A percentile compares a stretch with the other conserved stretches of the same genome.
Conservation (phyloP, 768 basidiomycete species). For the Agrocybe pediades region DNA sequence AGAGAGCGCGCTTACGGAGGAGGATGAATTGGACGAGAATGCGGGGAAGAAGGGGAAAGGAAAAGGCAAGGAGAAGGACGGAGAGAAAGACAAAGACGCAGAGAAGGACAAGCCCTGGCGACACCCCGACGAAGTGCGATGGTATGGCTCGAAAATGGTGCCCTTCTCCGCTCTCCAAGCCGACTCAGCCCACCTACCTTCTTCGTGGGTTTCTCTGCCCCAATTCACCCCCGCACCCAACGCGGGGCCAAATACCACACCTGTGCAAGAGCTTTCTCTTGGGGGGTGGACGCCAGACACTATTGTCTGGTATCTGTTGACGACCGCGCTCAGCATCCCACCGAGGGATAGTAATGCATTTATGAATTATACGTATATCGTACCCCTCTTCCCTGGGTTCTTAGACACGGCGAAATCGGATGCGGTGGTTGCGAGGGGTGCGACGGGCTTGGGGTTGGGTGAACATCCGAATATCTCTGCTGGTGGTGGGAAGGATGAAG, state of each 20-base stretch:
- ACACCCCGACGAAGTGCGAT: constrained; percentile 42
- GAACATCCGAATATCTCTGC: neutral
- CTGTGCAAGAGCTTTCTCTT: too few species aligned
- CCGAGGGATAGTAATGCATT: constrained; percentile 22
- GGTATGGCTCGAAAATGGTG: constrained; percentile 24
- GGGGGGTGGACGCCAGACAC: constrained; percentile 31
- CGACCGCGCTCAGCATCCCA: constrained; percentile 38
- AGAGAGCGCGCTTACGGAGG: neutral
- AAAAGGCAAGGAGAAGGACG: neutral
- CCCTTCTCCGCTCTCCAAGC: neutral
- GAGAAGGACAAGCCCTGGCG: constrained; percentile 29
- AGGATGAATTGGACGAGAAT: neutral
- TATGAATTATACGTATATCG: constrained; percentile 7
- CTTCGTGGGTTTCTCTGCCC: too few species aligned
- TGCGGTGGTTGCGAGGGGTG: neutral
- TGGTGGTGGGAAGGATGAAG: neutral
- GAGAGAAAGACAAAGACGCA: neutral
- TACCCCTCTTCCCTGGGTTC: constrained; percentile 7
- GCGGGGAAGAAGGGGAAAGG: neutral
- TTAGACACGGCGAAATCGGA: neutral
- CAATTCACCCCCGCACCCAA: neutral
- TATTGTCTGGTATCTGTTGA: constrained; percentile 34
- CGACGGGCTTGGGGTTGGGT: neutral
- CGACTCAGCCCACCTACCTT: too few species aligned
- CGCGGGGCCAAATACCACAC: neutral